These are phyloP conservation scores for Tylopilus intermedius DNA, from an alignment of 768 basidiomycete genomes.

Conservation along the genomic window DNA sequence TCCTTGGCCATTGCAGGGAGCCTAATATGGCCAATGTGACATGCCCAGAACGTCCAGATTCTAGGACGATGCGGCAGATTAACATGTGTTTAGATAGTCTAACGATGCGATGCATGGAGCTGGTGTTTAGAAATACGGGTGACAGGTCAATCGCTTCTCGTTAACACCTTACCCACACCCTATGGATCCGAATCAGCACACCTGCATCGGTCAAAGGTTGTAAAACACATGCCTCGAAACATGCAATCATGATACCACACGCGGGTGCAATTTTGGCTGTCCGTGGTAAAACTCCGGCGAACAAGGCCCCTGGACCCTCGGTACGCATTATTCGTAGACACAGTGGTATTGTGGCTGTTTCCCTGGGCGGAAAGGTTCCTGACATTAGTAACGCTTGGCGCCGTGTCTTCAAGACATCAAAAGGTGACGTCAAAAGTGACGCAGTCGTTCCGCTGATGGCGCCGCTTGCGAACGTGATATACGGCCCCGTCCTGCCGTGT, in stretches of 20 bases:
- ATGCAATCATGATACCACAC: slow-evolving; percentile 97
- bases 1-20: too few species aligned
- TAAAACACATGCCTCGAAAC: slow-evolving; percentile 67
- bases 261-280: slow-evolving; percentile 96
- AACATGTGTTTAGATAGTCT: slow-evolving; percentile 17
- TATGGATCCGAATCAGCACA: slow-evolving; percentile 23
- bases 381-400: slow-evolving; percentile 80
- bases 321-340: slow-evolving; percentile 64
- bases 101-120: slow-evolving; percentile 14
- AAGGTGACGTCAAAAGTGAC: slow-evolving; percentile 87
- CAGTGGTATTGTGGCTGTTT: slow-evolving; percentile 56
- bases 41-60: slow-evolving; percentile 2
- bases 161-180: slow-evolving; percentile 57
- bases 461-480: slow-evolving; percentile 83
- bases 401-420: slow-evolving; percentile 95
- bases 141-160: slow-evolving; percentile 28
- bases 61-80: slow-evolving; percentile 10
- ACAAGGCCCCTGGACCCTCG: slow-evolving; percentile 77
- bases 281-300: slow-evolving; percentile 80
- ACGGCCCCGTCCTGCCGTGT: slow-evolving; percentile 51
- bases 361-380: slow-evolving; percentile 34
- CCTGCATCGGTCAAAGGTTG: slow-evolving; percentile 1
- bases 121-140: background rate
- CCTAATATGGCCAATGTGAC: too few species aligned
- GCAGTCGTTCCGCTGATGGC: slow-evolving; percentile 84